These are phyloP conservation scores for Colletotrichum scovillei DNA, from an alignment of 2,329 filamentous ascomycete species.

Conservation along the genomic window DNA sequence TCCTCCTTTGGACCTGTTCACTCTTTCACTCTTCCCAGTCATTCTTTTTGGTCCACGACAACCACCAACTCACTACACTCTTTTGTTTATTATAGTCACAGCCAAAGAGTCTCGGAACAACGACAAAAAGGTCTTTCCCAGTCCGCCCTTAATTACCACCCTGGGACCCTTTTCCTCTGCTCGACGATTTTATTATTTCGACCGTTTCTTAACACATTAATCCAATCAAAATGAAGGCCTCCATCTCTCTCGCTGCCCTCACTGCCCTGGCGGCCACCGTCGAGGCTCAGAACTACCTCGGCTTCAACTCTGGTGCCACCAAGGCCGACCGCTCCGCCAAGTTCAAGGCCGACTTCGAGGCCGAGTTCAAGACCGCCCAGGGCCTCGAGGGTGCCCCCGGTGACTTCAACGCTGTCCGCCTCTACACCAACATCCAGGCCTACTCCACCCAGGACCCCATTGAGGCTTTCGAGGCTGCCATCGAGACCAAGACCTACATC, in stretches of 20 bases:
- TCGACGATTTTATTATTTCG: background rate
- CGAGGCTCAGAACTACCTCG: constrained; percentile 60
- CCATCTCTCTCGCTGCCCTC: constrained; percentile 48
- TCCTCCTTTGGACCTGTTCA: background rate
- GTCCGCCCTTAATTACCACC: background rate
- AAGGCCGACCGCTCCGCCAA: constrained; percentile 60
- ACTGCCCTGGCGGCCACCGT: constrained; percentile 52
- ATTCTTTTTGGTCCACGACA: constrained; percentile 34
- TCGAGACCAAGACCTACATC: constrained; percentile 68
- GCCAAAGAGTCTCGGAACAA: constrained; percentile 17
- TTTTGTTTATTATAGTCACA: constrained; percentile 27
- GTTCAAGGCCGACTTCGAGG: constrained; percentile 61
- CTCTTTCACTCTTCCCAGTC: constrained; percentile 17
- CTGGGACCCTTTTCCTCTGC: constrained; percentile 3
- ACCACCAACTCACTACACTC: constrained; percentile 19
- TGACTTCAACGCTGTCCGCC: constrained; percentile 68
- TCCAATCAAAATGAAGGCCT: constrained; percentile 50
- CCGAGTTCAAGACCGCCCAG: constrained; percentile 58
- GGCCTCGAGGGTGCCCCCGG: constrained; percentile 59
- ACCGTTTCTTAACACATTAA: background rate
- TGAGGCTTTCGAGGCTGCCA: constrained; percentile 80
- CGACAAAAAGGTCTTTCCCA: background rate
- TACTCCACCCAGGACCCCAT: constrained; percentile 80
- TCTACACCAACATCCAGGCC: constrained; percentile 76
- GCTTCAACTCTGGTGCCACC: constrained; percentile 64